Evolutionary conservation across 2,329 filamentous ascomycete species (phyloP), one percentile per base, ranked within the genome.

Genomic region (Ophiostoma himal-ulmi): DNA sequence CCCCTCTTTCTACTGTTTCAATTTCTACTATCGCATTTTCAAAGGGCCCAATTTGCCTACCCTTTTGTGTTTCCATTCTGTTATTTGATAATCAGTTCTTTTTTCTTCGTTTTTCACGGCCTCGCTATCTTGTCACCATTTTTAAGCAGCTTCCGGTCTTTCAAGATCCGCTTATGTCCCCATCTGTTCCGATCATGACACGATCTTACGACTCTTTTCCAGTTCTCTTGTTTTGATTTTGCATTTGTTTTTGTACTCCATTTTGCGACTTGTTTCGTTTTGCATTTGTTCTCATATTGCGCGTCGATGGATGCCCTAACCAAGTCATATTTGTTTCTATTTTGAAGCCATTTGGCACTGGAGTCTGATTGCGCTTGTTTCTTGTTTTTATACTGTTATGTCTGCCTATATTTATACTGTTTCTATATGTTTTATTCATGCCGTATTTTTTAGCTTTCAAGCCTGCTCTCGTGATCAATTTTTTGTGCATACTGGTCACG

Each of bases 1-100:
- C 39, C 41, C 5, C 20, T 11, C 20, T n/a, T 67, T 2, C 22
- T 37, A 6, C n/a, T 66, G 5, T 44, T 57, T 67, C 39, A 26
- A 66, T 30, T 44, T 67, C 26, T 26, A 36, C 66, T 22, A 70
- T 69, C 26, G 37, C 36, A 34, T 68, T 62, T 67, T 34, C 3
- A 36, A 37, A n/a, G 30, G 60, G 11, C 20, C 17, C 30, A 60
- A n/a, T 37, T 64, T 37, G 34, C 34, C 30, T 64, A 7, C 17
- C 30, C 30, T n/a, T 39, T 65, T 65, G 62, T 65, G 57, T 36
- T 36, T 64, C n/a, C 34, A 39, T 39, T 39, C 13, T 65, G 60
- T 17, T 41, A 5, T 64, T 64, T 30, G 10, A 13, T 14, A 10
- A 7, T 64, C 34, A 5, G 2, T 10, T 34, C 5, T 37, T n/a